These are phyloP conservation scores for Breviolum minutum DNA, from an alignment of 73 alveolate species.

Conservation along the genomic window DNA sequence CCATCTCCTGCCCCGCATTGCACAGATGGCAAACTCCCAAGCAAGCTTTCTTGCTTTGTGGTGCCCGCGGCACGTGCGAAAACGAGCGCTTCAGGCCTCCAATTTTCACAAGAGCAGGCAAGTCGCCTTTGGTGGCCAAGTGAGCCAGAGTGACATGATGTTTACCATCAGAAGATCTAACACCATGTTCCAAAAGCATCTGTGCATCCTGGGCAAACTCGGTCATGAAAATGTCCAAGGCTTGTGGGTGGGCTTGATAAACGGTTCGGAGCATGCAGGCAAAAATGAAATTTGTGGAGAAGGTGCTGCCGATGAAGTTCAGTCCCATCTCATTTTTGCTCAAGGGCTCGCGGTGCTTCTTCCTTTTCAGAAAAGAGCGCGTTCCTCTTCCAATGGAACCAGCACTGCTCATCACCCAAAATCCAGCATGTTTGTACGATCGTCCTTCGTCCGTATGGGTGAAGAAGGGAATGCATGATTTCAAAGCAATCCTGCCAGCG, in stretches of 20 bases:
- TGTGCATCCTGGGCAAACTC: not conserved
- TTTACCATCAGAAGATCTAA: not conserved
- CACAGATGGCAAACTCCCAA: not conserved
- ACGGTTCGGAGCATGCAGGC: not conserved
- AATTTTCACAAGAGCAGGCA: not conserved
- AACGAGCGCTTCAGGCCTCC: not conserved
- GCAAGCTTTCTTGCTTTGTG: not conserved
- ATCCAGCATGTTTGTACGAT: not conserved
- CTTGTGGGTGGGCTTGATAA: not conserved
- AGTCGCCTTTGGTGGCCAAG: constrained; percentile 13
- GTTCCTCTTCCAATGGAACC: constrained; percentile 29
- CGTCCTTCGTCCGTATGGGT: constrained; percentile 33
- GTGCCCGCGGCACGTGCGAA: not conserved
- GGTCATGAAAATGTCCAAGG: not conserved
- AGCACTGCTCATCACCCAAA: not conserved
- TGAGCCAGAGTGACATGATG: not conserved
- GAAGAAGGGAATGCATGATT: not conserved
- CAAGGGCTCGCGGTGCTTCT: not conserved
- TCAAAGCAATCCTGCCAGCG: not conserved
- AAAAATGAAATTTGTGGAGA: not conserved
- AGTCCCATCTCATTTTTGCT: not conserved
- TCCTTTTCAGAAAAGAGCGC: not conserved
- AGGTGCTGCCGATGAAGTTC: not conserved
- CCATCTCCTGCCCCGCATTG: not conserved
- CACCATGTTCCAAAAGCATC: not conserved